These are phyloP conservation scores for Neofusicoccum sp. DNA, from an alignment of 2,329 filamentous ascomycete genomes.

Conservation along the genomic window DNA sequence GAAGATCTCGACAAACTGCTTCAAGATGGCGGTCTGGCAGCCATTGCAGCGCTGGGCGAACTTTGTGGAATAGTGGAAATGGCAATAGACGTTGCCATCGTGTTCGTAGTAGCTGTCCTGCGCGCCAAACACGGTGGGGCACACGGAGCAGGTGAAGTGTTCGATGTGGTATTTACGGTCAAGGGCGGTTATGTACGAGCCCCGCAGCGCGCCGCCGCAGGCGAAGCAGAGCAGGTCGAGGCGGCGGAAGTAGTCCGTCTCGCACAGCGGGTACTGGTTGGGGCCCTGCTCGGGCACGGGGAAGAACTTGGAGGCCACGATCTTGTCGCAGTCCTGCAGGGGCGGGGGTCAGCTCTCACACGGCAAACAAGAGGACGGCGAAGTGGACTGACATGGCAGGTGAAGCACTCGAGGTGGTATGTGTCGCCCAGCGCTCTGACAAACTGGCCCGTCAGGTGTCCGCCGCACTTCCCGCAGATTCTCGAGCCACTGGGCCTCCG, in stretches of 20 bases:
- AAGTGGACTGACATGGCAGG: constrained; percentile 71
- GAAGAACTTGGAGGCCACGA: constrained; percentile 98
- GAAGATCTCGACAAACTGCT: constrained; percentile 99
- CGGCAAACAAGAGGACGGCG: constrained; percentile 16
- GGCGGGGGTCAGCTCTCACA: constrained; percentile 16
- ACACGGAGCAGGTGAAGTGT: constrained; percentile 97
- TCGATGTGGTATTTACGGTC: constrained; percentile 99
- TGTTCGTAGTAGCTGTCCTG: constrained; percentile 99
- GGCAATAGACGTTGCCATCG: constrained; percentile 92
- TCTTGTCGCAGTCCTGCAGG: constrained; percentile 84
- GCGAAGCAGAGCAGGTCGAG: constrained; percentile 88
- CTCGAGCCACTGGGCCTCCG: constrained; percentile 37
- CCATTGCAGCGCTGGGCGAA: constrained; percentile 96
- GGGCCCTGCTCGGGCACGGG: constrained; percentile 89
- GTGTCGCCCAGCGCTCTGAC: constrained; percentile 90
- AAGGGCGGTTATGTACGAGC: constrained; percentile 95
- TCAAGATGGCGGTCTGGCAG: constrained; percentile 93
- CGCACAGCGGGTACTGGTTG: constrained; percentile 90
- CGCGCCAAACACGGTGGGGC: constrained; percentile 94
- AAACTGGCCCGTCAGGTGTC: constrained; percentile 88
- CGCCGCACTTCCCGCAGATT: constrained; percentile 78
- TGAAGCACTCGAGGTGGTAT: constrained; percentile 97
- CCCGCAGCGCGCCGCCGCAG: constrained; percentile 87
- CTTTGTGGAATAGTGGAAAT: constrained; percentile 97
- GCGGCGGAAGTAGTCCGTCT: constrained; percentile 94